Evolutionary conservation across 768 basidiomycete species (phyloP).

Genomic region (Russula lepida): DNA sequence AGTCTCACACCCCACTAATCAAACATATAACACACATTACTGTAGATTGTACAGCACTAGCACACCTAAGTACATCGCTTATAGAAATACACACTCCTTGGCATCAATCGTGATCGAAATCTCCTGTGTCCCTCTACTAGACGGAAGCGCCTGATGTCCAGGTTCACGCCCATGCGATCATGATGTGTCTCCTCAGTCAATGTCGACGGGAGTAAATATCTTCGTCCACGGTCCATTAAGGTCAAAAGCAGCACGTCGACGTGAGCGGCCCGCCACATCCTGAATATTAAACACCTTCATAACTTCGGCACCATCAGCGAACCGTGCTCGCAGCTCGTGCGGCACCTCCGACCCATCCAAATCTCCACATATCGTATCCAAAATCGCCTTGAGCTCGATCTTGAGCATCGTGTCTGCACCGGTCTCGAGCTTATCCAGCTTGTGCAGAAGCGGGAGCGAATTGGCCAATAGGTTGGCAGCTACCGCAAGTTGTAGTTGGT

Average conservation of each 20-base stretch:
- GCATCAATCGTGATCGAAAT: not conserved
- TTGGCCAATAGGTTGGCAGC: not conserved
- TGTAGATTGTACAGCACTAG: not conserved
- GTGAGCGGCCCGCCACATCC: not conserved
- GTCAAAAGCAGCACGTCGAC: not conserved
- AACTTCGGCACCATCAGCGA: constrained; percentile 1
- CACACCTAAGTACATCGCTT: not conserved
- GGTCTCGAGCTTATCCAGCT: not conserved
- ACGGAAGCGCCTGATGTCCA: no score
- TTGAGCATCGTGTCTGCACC: not conserved
- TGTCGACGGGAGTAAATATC: not conserved
- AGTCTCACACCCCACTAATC: not conserved
- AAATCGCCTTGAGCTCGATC: constrained; percentile 2
- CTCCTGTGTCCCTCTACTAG: not conserved
- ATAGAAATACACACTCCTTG: not conserved
- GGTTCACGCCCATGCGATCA: not conserved
- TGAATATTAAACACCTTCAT: not conserved
- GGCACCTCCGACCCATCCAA: not conserved
- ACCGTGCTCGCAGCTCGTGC: not conserved
- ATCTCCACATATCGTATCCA: constrained; percentile 5
- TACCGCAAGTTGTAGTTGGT: constrained; percentile 3
- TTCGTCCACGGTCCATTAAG: not conserved
- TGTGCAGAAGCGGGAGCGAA: not conserved
- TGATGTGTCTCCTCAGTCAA: not conserved
- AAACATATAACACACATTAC: no score